Evolutionary conservation across 257 asterid genomes (phyloP), one percentile per base, ranked within the genome.

Genomic region (Solanum etuberosum): DNA sequence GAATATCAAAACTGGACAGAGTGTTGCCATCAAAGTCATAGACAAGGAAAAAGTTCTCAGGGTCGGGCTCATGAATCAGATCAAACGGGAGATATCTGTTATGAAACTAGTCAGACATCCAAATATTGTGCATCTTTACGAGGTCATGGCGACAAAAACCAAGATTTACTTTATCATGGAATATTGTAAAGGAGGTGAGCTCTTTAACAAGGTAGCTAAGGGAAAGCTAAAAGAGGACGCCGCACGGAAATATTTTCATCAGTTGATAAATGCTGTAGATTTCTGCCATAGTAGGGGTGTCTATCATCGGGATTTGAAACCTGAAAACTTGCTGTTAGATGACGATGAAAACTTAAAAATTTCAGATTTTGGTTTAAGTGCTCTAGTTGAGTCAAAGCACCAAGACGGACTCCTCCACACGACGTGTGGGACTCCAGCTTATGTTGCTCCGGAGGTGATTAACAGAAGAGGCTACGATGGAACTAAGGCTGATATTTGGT

Each of bases 121-220:
- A 11, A 83, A 96, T 51, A 89, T 96, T 11, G 86, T 96, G 85
- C 93, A 91, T 78, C 97, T 96, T 86, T 87, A 93, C 27, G 99
- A 96, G 88, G 99, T 96, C 86, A 90, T 96, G 98, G 98, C 98
- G 12, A 94, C 98, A 18, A 96, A 94, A 86, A 93, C 98, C 84
- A 95, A 93, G 91, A 95, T 95, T 31, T 95, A 93, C 86, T 94
- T 94, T n/a, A 95, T 92, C 6, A 87, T 95, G 93, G 98, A 96
- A 65, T 94, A 91, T 73, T 96, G 95, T 34, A 94, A 93, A 92
- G 98, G 98, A 21, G 98, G 98, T 6, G 98, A 94, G 89, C 96
- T 96, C 42, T 96, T 94, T 86, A 85, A 90, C 91, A 94, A 92
- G 91, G 92, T 96, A 78, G 85, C 95, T 3, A 93, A 89, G 77